Evolutionary conservation across 768 basidiomycete species (phyloP), one percentile per base, ranked within the genome.

Genomic region (Suillus plorans): DNA sequence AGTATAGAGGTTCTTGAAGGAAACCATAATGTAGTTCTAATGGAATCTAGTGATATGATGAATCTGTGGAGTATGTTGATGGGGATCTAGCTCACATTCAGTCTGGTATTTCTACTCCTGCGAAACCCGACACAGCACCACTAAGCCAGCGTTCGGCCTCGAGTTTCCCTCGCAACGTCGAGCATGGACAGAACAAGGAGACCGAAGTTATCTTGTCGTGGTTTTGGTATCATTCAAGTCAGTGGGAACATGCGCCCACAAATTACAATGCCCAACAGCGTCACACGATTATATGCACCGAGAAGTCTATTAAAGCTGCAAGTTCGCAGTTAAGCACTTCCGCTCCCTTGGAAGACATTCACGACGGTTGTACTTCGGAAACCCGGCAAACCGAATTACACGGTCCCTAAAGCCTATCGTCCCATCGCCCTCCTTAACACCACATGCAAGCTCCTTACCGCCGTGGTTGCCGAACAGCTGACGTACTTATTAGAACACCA

Each of bases 221-320:
- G 22, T 57, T 9, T n/a, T 12, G 34, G 55, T n/a, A 45, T 10
- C n/a, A 13, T 14, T 13, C n/a, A 22, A 56, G 13, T 16, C n/a
- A 56, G 36, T 56, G 55, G 55, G 55, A 56, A 56, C 7, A 37
- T 20, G 13, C 55, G 36, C 55, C 34, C 55, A 57, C 55, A 57
- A 25, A 37, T 39, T 37, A n/a, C n/a, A 22, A 4, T 16, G 56
- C 55, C 9, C 34, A 39, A 22, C 36, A 39, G 36, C 14, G 13
- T 50, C 25, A 50, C 25, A 16, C 25, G 14, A 50, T 50, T 50
- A 50, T 50, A 25, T 50, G 12, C 14, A 50, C n/a, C 10, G 10
- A 47, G n/a, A n/a, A 25, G 14, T 25, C 13, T 25, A 50, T 50
- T 50, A 6, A 25, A 50, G 25, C 6, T 50, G 50, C 14, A 14